phyloP scores from a whole-genome alignment of 306 rosid genomes.

The Vigna reflexopilosa region DNA sequence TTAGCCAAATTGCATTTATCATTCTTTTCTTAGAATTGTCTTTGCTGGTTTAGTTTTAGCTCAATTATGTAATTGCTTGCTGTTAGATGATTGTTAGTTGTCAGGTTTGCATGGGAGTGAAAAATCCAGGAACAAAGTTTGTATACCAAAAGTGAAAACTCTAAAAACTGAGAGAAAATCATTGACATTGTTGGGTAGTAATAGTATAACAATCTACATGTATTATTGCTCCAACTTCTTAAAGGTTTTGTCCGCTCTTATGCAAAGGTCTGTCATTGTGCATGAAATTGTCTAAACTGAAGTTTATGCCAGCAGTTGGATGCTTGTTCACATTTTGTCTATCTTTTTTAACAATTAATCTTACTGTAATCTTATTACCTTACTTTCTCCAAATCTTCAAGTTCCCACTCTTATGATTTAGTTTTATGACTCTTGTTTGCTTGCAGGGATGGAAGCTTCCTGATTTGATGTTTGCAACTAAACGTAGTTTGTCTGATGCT shows the following conservation, averaged over 20 bases:
- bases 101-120: background rate
- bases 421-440: constrained; percentile 43
- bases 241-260: background rate
- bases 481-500: constrained; percentile 88
- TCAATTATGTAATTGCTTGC: constrained; percentile 1
- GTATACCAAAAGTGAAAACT: background rate
- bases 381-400: background rate
- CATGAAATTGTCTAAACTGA: background rate
- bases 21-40: constrained; percentile 18
- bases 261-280: background rate
- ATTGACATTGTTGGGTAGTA: constrained; percentile 3
- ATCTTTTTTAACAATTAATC: background rate
- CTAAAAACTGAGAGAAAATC: constrained; percentile 7
- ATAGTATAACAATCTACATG: constrained; percentile 1
- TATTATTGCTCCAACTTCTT: constrained; percentile 10
- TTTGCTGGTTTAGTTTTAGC: constrained; percentile 27
- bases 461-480: constrained; percentile 94
- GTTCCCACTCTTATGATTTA: background rate
- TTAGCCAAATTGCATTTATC: background rate
- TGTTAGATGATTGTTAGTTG: constrained; percentile 23
- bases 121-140: background rate
- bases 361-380: background rate
- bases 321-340: background rate
- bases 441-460: constrained; percentile 97
- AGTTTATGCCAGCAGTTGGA: constrained; percentile 31